Base-by-base conservation (phyloP, 352 stramenopile species). In the Globisporangium spiculum region DNA sequence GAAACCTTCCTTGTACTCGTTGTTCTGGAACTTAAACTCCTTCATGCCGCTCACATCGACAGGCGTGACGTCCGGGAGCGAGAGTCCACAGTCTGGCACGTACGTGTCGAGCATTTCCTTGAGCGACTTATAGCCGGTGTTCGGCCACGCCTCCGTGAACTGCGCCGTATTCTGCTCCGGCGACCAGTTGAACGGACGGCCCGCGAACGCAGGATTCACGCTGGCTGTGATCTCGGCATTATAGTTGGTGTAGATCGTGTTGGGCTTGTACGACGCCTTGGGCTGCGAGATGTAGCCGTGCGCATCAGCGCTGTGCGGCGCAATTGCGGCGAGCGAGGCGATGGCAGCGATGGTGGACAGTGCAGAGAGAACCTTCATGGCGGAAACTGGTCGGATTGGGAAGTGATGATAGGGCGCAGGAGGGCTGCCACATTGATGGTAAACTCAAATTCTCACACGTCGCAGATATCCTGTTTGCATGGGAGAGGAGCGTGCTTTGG, bases 1-100 rank as follows among this genome's bases (percentile, higher is more conserved):
- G 53, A 86, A 86, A 10, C 77, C 80, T 58, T 63, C 66, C 18
- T 75, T 41, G 18, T 78, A 68, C 50, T 83, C 59, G 63, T 84
- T 75, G 54, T 88, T 84, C 68, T 84, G 75, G 74, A 75, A 88
- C 64, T 65, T 77, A 62, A 86, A 80, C 8, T 63, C 71, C 48
- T 60, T 77, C 24, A 79, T 32, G 24, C 38, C 50, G 44, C 65
- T 80, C 54, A 87, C 79, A 26, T 87, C 71, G 1, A 84, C 65
- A 1, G 71, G 44, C 5, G 65, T 20, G 20, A 32, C 62, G 68
- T 84, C 71, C 8, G 59, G 69, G 1, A 69, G 22, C 7, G 75
- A 72, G 20, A 73, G 75, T 22, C 68, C 73, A 26, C 77, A 87
- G 52, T 65, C 65, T 1, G 70, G 50, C 1, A 61, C 73, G 12